Conservation (phyloP, 2,329 filamentous ascomycete genomes). For the Corniculantispora saksenae region DNA sequence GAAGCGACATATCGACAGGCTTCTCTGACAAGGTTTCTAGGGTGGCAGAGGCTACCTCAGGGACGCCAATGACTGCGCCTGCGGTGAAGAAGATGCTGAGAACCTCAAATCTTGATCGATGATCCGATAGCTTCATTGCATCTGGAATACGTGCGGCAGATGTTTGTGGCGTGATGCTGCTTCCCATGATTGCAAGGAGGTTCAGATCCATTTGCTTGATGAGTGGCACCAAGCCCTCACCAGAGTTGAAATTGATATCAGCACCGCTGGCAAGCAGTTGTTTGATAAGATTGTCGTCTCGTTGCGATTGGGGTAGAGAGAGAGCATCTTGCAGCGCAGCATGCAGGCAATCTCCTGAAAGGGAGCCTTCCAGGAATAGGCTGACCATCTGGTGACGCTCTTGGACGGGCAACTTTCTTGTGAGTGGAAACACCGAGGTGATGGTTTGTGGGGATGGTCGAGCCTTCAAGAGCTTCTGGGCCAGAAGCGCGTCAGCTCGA, state of each 20-base stretch:
- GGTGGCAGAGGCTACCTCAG: conserved; percentile 46
- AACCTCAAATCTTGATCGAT: conserved; percentile 46
- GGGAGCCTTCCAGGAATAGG: conserved; percentile 49
- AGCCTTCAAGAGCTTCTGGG: conserved; percentile 46
- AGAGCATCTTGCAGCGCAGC: conserved; percentile 55
- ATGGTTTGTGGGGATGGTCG: conserved; percentile 51
- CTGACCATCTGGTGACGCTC: conserved; percentile 52
- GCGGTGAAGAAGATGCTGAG: conserved; percentile 47
- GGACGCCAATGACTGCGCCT: conserved; percentile 44
- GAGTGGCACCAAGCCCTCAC: conserved; percentile 49
- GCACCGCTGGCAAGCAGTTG: conserved; percentile 54
- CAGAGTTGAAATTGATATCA: conserved; percentile 56
- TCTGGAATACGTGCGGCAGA: conserved; percentile 49
- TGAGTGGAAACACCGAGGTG: conserved; percentile 49
- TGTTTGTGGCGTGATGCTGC: conserved; percentile 48
- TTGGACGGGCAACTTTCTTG: conserved; percentile 42
- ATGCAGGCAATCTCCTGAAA: conserved; percentile 49
- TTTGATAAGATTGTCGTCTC: conserved; percentile 54
- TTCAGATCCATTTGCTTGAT: conserved; percentile 49
- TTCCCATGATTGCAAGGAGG: conserved; percentile 47
- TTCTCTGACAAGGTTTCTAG: conserved; percentile 43
- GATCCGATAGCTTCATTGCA: conserved; percentile 48
- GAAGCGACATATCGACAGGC: conserved; percentile 51
- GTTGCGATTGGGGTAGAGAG: conserved; percentile 45
- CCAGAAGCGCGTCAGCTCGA: conserved; percentile 46